phyloP scores from a whole-genome alignment of 805 yeast species.

The Helenozyma baotianmanensis region DNA sequence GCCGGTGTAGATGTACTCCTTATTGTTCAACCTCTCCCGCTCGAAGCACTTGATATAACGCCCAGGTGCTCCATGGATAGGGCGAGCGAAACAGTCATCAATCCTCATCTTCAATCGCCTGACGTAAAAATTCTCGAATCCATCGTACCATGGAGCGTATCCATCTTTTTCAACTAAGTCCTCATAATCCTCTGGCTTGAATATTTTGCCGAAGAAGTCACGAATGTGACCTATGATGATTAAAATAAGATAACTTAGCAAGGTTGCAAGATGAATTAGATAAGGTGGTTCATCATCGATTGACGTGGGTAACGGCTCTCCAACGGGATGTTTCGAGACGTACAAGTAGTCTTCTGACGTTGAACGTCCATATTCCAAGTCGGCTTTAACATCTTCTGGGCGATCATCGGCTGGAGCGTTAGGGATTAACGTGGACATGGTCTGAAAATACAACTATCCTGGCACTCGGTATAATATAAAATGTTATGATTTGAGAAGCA shows the following conservation, averaged over 20 bases:
- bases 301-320: constrained; percentile 58
- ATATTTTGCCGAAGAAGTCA: constrained; percentile 78
- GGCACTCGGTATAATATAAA: too few species aligned
- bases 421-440: constrained; percentile 26
- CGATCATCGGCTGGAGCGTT: constrained; percentile 36
- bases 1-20: constrained; percentile 68
- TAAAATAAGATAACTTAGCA: constrained; percentile 76
- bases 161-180: constrained; percentile 79
- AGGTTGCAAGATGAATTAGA: constrained; percentile 72
- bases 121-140: constrained; percentile 88
- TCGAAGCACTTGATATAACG: constrained; percentile 80
- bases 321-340: constrained; percentile 52
- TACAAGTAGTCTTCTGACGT: constrained; percentile 63
- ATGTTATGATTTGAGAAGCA: not conserved
- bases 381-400: constrained; percentile 32
- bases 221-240: constrained; percentile 86
- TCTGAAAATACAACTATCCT: too few species aligned
- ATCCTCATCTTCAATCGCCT: constrained; percentile 87
- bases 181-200: constrained; percentile 59
- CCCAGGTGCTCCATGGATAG: constrained; percentile 98
- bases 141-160: constrained; percentile 92
- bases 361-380: constrained; percentile 69
- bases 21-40: constrained; percentile 63
- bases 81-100: constrained; percentile 93
- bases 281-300: constrained; percentile 86